phyloP scores from a whole-genome alignment of 2,329 filamentous ascomycete genomes.

The Bertia moriformis region DNA sequence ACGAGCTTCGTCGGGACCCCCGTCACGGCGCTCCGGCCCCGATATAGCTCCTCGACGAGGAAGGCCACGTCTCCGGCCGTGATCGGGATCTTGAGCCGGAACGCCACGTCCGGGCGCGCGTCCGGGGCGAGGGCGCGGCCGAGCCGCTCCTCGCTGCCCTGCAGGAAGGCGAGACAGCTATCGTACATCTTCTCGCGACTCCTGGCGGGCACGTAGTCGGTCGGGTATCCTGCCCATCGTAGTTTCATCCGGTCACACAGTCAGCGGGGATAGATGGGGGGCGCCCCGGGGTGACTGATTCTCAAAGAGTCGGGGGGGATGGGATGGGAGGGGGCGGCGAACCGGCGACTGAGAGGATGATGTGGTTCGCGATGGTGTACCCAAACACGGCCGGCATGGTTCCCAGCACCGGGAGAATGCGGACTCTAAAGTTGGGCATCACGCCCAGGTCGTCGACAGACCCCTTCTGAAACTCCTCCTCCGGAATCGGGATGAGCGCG shows the following conservation, averaged over 20 bases:
- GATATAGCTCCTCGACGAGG: constrained; percentile 76
- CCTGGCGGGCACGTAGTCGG: constrained; percentile 70
- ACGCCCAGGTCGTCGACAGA: constrained; percentile 78
- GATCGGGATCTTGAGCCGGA: constrained; percentile 68
- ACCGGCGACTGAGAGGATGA: constrained; percentile 64
- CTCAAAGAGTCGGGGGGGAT: too few relatives aligned
- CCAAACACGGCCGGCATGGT: constrained; percentile 98
- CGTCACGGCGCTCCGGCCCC: constrained; percentile 68
- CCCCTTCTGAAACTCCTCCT: constrained; percentile 79
- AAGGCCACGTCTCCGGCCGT: constrained; percentile 73
- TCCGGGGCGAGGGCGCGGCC: constrained; percentile 32
- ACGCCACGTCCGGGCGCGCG: constrained; percentile 29
- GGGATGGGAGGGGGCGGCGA: too few relatives aligned
- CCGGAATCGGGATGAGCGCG: constrained; percentile 68
- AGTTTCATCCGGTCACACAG: too few relatives aligned
- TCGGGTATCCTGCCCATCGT: constrained; percentile 70
- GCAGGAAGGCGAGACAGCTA: constrained; percentile 59
- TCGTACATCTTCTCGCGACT: constrained; percentile 86
- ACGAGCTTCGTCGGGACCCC: constrained; percentile 67
- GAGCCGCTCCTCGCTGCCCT: constrained; percentile 66
- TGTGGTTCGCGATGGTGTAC: constrained; percentile 78
- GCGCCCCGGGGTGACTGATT: too few relatives aligned
- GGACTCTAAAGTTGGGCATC: constrained; percentile 78
- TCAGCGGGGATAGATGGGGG: too few relatives aligned
- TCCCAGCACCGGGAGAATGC: constrained; percentile 87